Base-by-base conservation (phyloP, 1,284 basidiomycete species). In the Chondrostereum purpureum region DNA sequence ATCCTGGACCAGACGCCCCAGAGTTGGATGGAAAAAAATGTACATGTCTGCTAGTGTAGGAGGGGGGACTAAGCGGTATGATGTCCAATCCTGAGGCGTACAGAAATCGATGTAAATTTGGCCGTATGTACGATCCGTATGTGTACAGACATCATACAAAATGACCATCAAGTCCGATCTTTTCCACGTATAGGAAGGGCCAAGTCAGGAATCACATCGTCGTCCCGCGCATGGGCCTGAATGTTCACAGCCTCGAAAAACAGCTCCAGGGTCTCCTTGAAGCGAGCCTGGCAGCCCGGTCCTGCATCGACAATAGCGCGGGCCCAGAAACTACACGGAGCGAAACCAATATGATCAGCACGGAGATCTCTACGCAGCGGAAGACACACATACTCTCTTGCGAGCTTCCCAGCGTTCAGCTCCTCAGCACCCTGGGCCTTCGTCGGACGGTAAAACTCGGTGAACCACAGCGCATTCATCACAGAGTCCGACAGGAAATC, bases 201-300 rank as follows among this genome's bases (percentile, higher is more conserved):
- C 18, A 81, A 63, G 55, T 77, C 73, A 6, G 73, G 75, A 34
- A 78, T 60, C 8, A 57, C 49, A 4, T 63, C 69, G 0, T 63
- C 63, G 50, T 74, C 70, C n/a, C 79, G 76, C 41, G 72, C 69
- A 13, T 66, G 61, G 12, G 76, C 68, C 58, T 81, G 70, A 22
- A 72, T 67, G 36, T 68, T 71, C 47, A 77, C 70, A 19, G 77
- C 67, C 48, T 75, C 65, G 50, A 80, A 76, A 60, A 79, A 81
- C 10, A 73, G 55, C 18, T 65, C 66, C 50, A 78, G 62, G 2
- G 70, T 75, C 46, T 79, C 72, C 53, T 77, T 76, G 59, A 81
- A 78, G 14, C 77, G 72, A 18, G 64, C 61, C 45, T 75, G 77
- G n/a, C 66, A 65, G 3, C 76, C 74, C 5, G 69, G 68, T 1